Base-by-base conservation (phyloP, 228 moss, liverwort and hornwort species). In the Sphagnum magellanicum region DNA sequence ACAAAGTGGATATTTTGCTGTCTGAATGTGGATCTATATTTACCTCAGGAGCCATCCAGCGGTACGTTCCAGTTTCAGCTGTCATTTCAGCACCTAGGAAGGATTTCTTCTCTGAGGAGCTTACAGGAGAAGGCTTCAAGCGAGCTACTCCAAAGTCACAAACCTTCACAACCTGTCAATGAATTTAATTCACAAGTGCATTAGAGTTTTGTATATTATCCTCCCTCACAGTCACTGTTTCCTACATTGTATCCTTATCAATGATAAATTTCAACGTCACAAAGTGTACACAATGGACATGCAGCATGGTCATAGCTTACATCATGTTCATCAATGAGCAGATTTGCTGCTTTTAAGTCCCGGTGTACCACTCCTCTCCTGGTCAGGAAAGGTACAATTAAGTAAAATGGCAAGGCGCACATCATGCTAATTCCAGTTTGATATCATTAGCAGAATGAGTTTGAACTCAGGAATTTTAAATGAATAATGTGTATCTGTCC, bases 41-140 rank as follows among this genome's bases (percentile, higher is more conserved):
- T 75, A 93, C 97, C 91, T 98, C 97, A 70, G 97, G 91, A 8
- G 93, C 82, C 97, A 98, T 98, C 97, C 97, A 98, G 64, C 97
- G 78, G 64, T 98, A 98, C 3, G 97, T 98, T 79, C 97, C 97
- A 6, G 97, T 98, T 77, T 98, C 97, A 5, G 97, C 93, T 10
- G 97, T 98, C 97, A 98, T 98, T 85, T 98, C 97, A 67, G 81
- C 93, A 15, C 87, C 62, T 32, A 32, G 32, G 71, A 74, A 76
- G 71, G 76, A 86, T 48, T 65, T 84, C 62, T 79, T 79, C 53
- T 81, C 90, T 67, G 82, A 72, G 49, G 67, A 72, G 74, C 77
- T 88, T 46, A 87, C 71, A 11, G 82, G 63, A 53, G 90, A 80
- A 47, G 97, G 97, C 77, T 93, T 93, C n/a, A 98, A 74, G 14